Evolutionary conservation across 2,329 filamentous ascomycete species (phyloP), one percentile per base, ranked within the genome.

Genomic region (Pseudogymnoascus destructans): DNA sequence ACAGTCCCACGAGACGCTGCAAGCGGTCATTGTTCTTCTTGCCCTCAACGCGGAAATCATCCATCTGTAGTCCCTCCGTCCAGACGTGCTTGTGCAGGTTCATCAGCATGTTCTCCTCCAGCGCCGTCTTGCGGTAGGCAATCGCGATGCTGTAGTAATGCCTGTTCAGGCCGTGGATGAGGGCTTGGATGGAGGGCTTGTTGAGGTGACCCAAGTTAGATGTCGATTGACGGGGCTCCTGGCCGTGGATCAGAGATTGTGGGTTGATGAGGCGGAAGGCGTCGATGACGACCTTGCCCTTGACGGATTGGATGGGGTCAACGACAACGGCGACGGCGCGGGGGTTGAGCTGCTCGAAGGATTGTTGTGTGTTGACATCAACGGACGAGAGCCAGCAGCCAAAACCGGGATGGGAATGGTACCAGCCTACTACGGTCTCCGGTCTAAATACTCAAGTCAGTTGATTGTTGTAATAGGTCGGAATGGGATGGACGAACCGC

Each of bases 91-190:
- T 98, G 80, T 98, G 93, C 64, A 98, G 77, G 71, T 98, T 98
- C 95, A 98, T 98, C 68, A 98, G 74, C 93, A 98, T 98, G 74
- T 95, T 97, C 78, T 98, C 95, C 72, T 98, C 93, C 56, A 98
- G 78, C 0, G 89, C 92, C 0, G 92, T 95, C 78, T 98, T 98
- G 70, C 92, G 81, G 75, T 98, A 98, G 75, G 96, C 91, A 76
- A 98, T 97, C 61, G 83, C 92, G 70, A 98, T 98, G 67, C 89
- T 95, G 79, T 98, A 98, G 79, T 98, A 98, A 77, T 98, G 93
- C 68, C 93, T 81, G 77, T 98, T 98, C 46, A 98, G 80, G 60
- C 93, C 93, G 73, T 98, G 93, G 64, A 98, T 98, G 59, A 98
- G 85, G 33, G 95, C 92, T 76, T 98, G 95, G 64, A 98, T 98